These are phyloP conservation scores for Cladosporium velox DNA, from an alignment of 2,329 filamentous ascomycete species.

Conservation along the genomic window DNA sequence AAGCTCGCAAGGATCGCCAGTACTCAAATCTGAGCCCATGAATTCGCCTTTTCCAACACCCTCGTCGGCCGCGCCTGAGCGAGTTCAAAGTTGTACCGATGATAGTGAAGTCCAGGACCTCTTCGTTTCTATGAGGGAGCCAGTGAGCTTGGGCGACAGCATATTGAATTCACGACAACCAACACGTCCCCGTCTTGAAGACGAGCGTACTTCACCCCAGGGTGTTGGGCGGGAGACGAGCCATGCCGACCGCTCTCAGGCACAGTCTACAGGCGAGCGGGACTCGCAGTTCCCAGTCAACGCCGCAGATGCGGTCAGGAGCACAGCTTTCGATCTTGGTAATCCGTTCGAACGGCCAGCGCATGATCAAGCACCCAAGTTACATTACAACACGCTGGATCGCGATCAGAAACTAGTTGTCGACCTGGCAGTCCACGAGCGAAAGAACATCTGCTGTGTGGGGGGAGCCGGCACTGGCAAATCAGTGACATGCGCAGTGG, in stretches of 20 bases:
- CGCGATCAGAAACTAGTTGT: neutral
- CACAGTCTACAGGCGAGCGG: neutral
- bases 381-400: neutral
- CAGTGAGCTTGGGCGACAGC: neutral
- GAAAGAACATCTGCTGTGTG: slow-evolving; percentile 5
- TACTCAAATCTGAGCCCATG: neutral
- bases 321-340: no score
- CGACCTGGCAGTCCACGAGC: neutral
- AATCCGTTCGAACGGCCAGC: neutral
- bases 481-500: slow-evolving; percentile 2
- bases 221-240: neutral
- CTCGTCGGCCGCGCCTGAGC: neutral
- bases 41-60: neutral
- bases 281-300: neutral
- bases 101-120: neutral
- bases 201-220: neutral
- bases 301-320: neutral
- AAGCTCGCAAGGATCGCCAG: neutral
- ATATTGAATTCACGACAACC: neutral
- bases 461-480: slow-evolving; percentile 28
- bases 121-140: neutral
- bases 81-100: neutral
- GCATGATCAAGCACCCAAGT: neutral
- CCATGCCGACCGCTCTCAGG: neutral
- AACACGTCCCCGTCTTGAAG: neutral